A percentile compares a stretch with the other conserved stretches of the same genome.
phyloP scores from a whole-genome alignment of 129 eudicot genomes.

The Tagetes erecta region DNA sequence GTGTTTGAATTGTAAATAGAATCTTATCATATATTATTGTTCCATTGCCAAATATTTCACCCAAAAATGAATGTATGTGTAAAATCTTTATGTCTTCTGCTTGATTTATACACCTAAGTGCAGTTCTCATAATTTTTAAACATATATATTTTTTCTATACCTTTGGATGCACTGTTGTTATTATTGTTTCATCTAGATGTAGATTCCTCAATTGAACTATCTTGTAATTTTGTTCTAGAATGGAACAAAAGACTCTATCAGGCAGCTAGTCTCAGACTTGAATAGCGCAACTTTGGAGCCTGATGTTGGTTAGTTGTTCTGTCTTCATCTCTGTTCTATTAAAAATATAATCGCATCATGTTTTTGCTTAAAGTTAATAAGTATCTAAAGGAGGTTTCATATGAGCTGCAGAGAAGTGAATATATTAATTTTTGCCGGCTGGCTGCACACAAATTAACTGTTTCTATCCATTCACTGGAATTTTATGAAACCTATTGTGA shows the following conservation, averaged over 20 bases:
- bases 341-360: conserved; percentile 6
- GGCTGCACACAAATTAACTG: neutral
- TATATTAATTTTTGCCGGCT: neutral
- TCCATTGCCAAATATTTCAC: neutral
- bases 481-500: neutral
- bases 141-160: conserved; percentile 13
- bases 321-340: conserved; percentile 15
- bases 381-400: conserved; percentile 4
- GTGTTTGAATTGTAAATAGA: neutral
- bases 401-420: neutral
- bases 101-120: conserved; percentile 3
- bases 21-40: neutral
- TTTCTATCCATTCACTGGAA: neutral
- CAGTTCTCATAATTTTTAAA: conserved; percentile 1
- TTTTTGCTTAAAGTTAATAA: neutral
- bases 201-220: conserved; percentile 22
- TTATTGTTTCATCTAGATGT: conserved; percentile 4
- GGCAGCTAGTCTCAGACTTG: conserved; percentile 89
- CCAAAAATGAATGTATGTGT: neutral
- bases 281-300: conserved; percentile 90
- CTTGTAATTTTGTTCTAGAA: conserved; percentile 47
- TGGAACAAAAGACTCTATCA: conserved; percentile 93
- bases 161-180: neutral
- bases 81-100: conserved; percentile 12
- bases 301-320: conserved; percentile 86